These are phyloP conservation scores for Phytophthora megakarya DNA, from an alignment of 352 stramenopile species.

Conservation along the genomic window DNA sequence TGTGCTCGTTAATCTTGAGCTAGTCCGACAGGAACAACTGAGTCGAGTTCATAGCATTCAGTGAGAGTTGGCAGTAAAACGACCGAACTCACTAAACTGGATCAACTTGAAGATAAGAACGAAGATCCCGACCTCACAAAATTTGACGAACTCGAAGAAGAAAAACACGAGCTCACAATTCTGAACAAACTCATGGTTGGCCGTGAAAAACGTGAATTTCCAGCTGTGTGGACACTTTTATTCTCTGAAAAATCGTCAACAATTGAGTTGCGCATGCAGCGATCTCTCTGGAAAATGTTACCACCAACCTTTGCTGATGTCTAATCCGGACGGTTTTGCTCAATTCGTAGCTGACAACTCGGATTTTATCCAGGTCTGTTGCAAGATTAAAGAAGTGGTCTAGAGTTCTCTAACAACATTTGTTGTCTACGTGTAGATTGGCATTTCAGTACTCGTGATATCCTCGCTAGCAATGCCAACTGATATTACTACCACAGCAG, in stretches of 20 bases:
- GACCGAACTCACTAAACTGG: no score
- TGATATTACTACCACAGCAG: no score
- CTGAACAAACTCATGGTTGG: background rate
- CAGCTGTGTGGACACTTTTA: conserved; percentile 2
- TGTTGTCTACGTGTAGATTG: no score
- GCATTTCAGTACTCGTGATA: no score
- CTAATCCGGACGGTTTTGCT: background rate
- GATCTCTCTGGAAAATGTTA: conserved; percentile 17
- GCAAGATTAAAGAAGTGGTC: background rate
- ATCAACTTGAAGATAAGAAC: no score
- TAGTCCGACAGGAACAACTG: no score
- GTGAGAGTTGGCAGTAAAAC: no score
- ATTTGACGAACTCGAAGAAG: background rate
- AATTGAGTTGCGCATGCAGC: conserved; percentile 17
- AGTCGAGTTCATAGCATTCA: no score
- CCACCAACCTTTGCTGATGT: conserved; percentile 10
- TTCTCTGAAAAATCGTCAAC: background rate
- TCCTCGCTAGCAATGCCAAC: no score
- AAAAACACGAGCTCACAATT: background rate
- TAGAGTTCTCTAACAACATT: no score
- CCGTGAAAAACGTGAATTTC: background rate
- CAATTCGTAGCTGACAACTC: background rate
- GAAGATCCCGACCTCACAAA: no score
- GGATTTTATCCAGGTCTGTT: conserved; percentile 6
- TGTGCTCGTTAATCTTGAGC: no score